Conservation (phyloP, 176 grass and related monocot species). For the Carex littledalei region DNA sequence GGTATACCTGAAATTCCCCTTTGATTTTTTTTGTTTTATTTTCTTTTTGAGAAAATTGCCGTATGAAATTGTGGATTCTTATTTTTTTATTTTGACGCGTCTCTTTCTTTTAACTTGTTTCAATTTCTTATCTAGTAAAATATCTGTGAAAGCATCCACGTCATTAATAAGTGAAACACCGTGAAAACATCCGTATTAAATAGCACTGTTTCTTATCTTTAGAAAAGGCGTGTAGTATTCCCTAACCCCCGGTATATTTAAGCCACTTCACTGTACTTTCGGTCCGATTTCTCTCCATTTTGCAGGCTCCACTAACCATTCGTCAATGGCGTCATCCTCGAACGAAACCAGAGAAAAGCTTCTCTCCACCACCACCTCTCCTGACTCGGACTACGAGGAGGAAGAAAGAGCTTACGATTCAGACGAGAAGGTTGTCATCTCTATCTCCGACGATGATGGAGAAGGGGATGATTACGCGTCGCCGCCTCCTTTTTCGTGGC, state of each 20-base stretch:
- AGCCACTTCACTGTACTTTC: background rate
- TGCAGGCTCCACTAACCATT: background rate
- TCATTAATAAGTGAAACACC: background rate
- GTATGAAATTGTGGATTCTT: background rate
- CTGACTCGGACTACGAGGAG: background rate
- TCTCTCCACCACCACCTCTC: background rate
- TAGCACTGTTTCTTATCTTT: slow-evolving; percentile 6
- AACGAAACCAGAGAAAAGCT: slow-evolving; percentile 3
- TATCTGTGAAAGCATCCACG: background rate
- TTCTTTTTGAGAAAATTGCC: background rate
- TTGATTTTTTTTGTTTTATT: background rate
- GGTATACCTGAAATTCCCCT: too few species aligned
- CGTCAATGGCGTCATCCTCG: slow-evolving; percentile 15
- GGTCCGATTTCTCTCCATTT: background rate
- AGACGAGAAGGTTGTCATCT: slow-evolving; percentile 36
- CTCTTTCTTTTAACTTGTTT: background rate
- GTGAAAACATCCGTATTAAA: background rate
- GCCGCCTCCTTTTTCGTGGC: slow-evolving; percentile 33
- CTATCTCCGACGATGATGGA: slow-evolving; percentile 14
- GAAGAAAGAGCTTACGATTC: slow-evolving; percentile 38
- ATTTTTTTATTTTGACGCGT: background rate
- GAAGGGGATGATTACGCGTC: background rate
- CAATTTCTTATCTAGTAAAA: background rate
- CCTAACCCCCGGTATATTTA: slow-evolving; percentile 9
- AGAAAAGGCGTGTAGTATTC: background rate